Percentiles rank a stretch among this genome's conserved stretches.
phyloP scores from a whole-genome alignment of 352 stramenopile species.

The Pythium phragmitis region DNA sequence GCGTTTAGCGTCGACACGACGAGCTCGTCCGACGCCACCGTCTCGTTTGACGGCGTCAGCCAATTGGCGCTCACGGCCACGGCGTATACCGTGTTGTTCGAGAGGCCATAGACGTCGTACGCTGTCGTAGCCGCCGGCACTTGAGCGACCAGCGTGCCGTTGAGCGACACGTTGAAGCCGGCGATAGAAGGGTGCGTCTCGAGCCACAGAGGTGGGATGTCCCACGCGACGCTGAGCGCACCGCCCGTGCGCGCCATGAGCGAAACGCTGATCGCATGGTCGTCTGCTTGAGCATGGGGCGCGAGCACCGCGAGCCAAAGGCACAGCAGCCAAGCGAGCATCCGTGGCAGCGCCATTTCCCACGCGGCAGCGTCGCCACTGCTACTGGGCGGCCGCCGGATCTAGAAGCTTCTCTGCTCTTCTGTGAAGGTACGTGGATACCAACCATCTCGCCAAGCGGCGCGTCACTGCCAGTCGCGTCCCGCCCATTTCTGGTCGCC shows the following conservation, averaged over 20 bases:
- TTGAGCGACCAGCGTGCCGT: slow-evolving; percentile 28
- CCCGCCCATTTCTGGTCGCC: not conserved
- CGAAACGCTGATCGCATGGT: slow-evolving; percentile 16
- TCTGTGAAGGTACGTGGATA: not conserved
- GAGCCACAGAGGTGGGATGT: slow-evolving; percentile 24
- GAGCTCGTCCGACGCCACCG: slow-evolving; percentile 33
- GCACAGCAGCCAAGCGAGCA: not conserved
- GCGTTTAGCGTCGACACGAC: slow-evolving; percentile 27
- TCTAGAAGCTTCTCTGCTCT: too few relatives aligned
- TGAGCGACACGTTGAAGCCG: slow-evolving; percentile 21
- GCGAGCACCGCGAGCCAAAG: slow-evolving; percentile 1
- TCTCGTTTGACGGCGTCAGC: slow-evolving; percentile 15
- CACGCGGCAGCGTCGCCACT: too few relatives aligned
- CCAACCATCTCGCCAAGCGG: slow-evolving; percentile 2
- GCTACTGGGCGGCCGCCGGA: too few relatives aligned
- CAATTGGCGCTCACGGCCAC: slow-evolving; percentile 18
- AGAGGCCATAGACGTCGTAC: slow-evolving; percentile 38
- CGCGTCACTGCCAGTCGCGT: slow-evolving; percentile 7
- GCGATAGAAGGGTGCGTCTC: slow-evolving; percentile 1
- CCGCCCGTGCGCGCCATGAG: slow-evolving; percentile 31
- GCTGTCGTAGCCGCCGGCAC: slow-evolving; percentile 14
- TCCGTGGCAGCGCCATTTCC: not conserved
- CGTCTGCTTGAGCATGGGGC: not conserved
- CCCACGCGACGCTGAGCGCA: slow-evolving; percentile 38
- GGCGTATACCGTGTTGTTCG: slow-evolving; percentile 34